A percentile compares a stretch with the other conserved stretches of the same genome.
These are phyloP conservation scores for Stephania japonica DNA, from an alignment of 164 flowering plant species.

Conservation along the genomic window DNA sequence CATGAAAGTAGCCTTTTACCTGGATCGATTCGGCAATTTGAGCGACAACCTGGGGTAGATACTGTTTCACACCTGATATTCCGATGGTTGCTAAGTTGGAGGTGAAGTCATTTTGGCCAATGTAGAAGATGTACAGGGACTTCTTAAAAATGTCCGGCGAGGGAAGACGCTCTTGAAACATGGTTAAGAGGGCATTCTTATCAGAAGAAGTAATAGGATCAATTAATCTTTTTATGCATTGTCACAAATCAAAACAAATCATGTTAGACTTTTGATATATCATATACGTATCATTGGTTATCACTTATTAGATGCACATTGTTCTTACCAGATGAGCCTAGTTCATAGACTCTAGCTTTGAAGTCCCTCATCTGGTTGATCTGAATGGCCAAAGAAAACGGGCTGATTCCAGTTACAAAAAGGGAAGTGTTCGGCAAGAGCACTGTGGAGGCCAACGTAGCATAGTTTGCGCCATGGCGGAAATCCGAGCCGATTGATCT, in stretches of 20 bases:
- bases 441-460: conserved; percentile 86
- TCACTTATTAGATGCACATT: background rate
- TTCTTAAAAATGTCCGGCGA: conserved; percentile 46
- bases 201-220: background rate
- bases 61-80: conserved; percentile 43
- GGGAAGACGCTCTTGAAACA: conserved; percentile 36
- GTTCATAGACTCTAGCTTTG: conserved; percentile 43
- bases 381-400: conserved; percentile 81
- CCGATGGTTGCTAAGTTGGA: conserved; percentile 50
- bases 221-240: background rate
- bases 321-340: conserved; percentile 19
- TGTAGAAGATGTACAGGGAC: conserved; percentile 67
- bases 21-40: conserved; percentile 57
- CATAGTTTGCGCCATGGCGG: conserved; percentile 79
- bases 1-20: conserved; percentile 31
- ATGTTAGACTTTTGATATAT: background rate
- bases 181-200: background rate
- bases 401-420: conserved; percentile 78
- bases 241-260: background rate
- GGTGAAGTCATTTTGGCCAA: conserved; percentile 95
- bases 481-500: conserved; percentile 75
- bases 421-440: conserved; percentile 73
- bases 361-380: conserved; percentile 88
- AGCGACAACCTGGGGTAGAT: conserved; percentile 54
- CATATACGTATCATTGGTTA: background rate